Conservation (phyloP, 179 eudicot genomes). For the Corrigiola litoralis region DNA sequence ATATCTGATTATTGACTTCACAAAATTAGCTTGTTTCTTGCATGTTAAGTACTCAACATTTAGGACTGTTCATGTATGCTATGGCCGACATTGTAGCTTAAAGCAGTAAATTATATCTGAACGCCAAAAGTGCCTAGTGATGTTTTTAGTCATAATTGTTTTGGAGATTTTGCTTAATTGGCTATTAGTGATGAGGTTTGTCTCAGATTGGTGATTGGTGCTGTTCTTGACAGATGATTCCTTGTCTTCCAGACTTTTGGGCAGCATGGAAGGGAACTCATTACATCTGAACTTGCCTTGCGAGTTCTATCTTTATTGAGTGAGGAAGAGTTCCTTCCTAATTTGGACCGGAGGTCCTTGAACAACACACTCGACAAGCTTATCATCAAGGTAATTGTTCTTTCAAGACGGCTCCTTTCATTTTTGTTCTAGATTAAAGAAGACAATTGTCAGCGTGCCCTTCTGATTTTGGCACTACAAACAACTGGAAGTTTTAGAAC, state of each 20-base stretch:
- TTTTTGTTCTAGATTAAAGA: no score
- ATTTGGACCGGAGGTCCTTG: slow-evolving; percentile 47
- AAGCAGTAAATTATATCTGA: background rate
- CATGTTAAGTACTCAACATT: background rate
- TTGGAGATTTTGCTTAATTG: slow-evolving; percentile 9
- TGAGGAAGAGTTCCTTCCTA: slow-evolving; percentile 83
- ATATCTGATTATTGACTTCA: no score
- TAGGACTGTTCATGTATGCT: background rate
- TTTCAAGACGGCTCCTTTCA: background rate
- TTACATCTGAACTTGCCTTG: slow-evolving; percentile 90
- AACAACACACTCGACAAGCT: slow-evolving; percentile 68
- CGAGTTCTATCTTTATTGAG: slow-evolving; percentile 75
- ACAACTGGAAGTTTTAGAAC: no score
- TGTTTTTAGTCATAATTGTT: slow-evolving; percentile 2
- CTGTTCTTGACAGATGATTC: slow-evolving; percentile 99
- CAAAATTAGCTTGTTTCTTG: background rate
- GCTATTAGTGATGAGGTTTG: slow-evolving; percentile 35
- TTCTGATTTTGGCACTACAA: no score
- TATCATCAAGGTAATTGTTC: slow-evolving; percentile 63
- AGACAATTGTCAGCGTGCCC: no score
- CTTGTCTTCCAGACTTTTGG: slow-evolving; percentile 99
- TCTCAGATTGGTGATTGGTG: slow-evolving; percentile 89
- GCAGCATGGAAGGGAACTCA: slow-evolving; percentile 98
- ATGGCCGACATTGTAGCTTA: background rate
- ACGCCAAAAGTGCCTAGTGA: background rate